These are phyloP conservation scores for Pichia manshurica DNA, from an alignment of 805 yeast species.

Conservation along the genomic window DNA sequence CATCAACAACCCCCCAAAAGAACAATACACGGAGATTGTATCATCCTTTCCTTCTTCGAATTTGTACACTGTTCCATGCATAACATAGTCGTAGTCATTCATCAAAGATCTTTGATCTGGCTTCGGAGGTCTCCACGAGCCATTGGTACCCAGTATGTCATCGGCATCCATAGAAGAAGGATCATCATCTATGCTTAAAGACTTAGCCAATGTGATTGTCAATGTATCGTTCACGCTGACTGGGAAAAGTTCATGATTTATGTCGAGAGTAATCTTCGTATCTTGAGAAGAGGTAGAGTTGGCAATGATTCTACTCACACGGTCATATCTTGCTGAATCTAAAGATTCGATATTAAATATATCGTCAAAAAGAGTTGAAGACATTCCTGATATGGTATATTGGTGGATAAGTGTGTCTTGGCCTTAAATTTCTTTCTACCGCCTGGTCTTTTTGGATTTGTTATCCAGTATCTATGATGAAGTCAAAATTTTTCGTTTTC, in stretches of 20 bases:
- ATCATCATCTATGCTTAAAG: conserved; percentile 51
- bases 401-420: not conserved
- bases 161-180: conserved; percentile 25
- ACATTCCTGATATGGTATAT: conserved; percentile 34
- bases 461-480: no score
- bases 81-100: conserved; percentile 95
- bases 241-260: conserved; percentile 89
- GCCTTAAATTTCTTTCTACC: not conserved
- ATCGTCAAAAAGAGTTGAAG: conserved; percentile 84
- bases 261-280: conserved; percentile 78
- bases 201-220: conserved; percentile 80
- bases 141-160: conserved; percentile 43
- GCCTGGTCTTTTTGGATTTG: no score
- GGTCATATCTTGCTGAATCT: conserved; percentile 87
- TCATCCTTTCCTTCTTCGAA: conserved; percentile 77
- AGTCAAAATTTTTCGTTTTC: not conserved
- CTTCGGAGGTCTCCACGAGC: conserved; percentile 80
- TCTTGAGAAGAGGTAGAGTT: conserved; percentile 77
- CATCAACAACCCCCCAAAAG: conserved; percentile 92
- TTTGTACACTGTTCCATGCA: conserved; percentile 96
- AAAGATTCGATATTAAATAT: conserved; percentile 79
- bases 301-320: conserved; percentile 84
- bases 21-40: conserved; percentile 79
- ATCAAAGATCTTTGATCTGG: conserved; percentile 81
- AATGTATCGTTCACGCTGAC: conserved; percentile 68